phyloP scores from a whole-genome alignment of 805 yeast genomes.

The Danielia oregonensis region DNA sequence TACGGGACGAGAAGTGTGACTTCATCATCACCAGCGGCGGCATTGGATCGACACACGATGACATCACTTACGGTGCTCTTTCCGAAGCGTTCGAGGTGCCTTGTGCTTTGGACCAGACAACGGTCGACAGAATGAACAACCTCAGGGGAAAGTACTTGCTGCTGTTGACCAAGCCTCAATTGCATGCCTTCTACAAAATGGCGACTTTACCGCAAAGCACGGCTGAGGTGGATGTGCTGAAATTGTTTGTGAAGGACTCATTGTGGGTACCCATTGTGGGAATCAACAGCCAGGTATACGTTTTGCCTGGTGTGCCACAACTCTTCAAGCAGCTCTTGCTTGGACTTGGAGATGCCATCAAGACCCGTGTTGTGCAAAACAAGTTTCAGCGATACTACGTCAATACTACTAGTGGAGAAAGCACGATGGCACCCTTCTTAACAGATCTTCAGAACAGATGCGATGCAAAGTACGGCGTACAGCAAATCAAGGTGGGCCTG shows the following conservation, averaged over 20 bases:
- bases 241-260: slow-evolving; percentile 40
- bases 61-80: slow-evolving; percentile 75
- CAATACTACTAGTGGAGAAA: slow-evolving; percentile 57
- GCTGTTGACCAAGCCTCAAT: slow-evolving; percentile 39
- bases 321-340: slow-evolving; percentile 56
- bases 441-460: slow-evolving; percentile 45
- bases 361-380: slow-evolving; percentile 20
- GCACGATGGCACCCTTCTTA: slow-evolving; percentile 65
- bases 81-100: slow-evolving; percentile 59
- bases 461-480: slow-evolving; percentile 25
- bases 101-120: slow-evolving; percentile 49
- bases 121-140: slow-evolving; percentile 56
- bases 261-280: slow-evolving; percentile 86
- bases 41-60: slow-evolving; percentile 90
- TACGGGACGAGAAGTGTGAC: slow-evolving; percentile 49
- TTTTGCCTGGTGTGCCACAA: slow-evolving; percentile 83
- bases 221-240: slow-evolving; percentile 32
- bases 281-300: slow-evolving; percentile 58
- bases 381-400: slow-evolving; percentile 50
- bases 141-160: slow-evolving; percentile 37
- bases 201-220: slow-evolving; percentile 61
- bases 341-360: slow-evolving; percentile 37
- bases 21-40: slow-evolving; percentile 68
- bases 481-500: slow-evolving; percentile 67
- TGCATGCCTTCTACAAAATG: slow-evolving; percentile 68